phyloP scores from a whole-genome alignment of 345 rosid genomes.

The Bretschneidera sinensis region DNA sequence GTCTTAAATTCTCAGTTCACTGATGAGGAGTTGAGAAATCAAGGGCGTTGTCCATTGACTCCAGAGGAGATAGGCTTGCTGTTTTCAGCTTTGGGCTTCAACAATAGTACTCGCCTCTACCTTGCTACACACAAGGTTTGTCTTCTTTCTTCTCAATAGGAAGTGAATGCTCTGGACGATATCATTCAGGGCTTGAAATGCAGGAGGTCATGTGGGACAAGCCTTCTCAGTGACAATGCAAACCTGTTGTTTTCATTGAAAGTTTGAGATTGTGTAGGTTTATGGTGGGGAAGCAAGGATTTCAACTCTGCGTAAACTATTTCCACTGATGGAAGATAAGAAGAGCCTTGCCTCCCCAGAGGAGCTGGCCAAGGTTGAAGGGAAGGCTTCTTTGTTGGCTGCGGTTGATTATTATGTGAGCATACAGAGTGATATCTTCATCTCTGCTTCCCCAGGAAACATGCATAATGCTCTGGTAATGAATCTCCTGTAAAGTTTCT shows the following conservation, averaged over 20 bases:
- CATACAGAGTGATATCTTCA: slow-evolving; percentile 86
- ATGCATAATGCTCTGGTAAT: slow-evolving; percentile 95
- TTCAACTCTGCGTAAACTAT: slow-evolving; percentile 57
- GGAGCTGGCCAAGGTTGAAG: slow-evolving; percentile 55
- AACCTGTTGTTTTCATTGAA: background rate
- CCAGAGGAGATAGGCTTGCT: slow-evolving; percentile 94
- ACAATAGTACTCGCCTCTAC: slow-evolving; percentile 74
- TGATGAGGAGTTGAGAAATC: slow-evolving; percentile 69
- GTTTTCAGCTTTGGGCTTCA: slow-evolving; percentile 84
- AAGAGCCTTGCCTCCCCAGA: slow-evolving; percentile 70
- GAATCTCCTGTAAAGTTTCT: background rate
- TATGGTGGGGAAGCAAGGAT: slow-evolving; percentile 94
- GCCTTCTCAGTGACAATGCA: background rate
- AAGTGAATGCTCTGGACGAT: background rate
- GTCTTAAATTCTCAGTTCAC: slow-evolving; percentile 84
- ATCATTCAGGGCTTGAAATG: background rate
- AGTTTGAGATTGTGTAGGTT: slow-evolving; percentile 33
- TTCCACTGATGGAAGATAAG: slow-evolving; percentile 85
- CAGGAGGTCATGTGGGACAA: background rate
- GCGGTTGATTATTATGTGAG: slow-evolving; percentile 94
- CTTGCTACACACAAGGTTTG: slow-evolving; percentile 92
- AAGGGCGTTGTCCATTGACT: slow-evolving; percentile 97
- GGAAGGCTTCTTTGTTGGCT: slow-evolving; percentile 83
- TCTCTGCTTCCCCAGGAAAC: slow-evolving; percentile 96
- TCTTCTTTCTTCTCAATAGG: slow-evolving; percentile 6